Conservation (phyloP, 1,284 basidiomycete species). For the Tilletia setariae region DNA sequence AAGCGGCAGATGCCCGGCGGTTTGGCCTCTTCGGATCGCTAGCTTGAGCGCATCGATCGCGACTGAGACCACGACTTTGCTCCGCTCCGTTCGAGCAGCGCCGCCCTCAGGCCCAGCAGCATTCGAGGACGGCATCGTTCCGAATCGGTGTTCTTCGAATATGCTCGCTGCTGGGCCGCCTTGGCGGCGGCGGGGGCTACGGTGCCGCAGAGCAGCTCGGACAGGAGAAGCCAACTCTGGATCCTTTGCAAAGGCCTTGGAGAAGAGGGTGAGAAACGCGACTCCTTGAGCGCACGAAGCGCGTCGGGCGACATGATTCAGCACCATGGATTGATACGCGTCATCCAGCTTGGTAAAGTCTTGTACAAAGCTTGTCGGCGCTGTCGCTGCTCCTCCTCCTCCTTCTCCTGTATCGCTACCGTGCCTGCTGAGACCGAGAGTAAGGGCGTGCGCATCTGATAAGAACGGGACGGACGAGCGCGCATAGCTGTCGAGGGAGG, state of each 20-base stretch:
- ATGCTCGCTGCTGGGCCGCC: neutral
- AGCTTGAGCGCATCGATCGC: conserved; percentile 25
- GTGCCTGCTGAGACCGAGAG: neutral
- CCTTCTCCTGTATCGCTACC: neutral
- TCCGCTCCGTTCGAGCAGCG: conserved; percentile 14
- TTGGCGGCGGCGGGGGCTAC: conserved; percentile 17
- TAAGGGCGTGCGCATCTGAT: conserved; percentile 57
- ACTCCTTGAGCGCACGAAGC: conserved; percentile 89
- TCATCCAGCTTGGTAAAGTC: conserved; percentile 61
- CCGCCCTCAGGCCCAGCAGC: neutral
- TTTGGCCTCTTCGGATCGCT: conserved; percentile 29
- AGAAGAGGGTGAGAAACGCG: conserved; percentile 82
- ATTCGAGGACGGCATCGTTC: neutral
- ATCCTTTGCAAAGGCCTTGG: conserved; percentile 66
- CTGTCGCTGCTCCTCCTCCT: conserved; percentile 10
- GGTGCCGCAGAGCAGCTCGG: conserved; percentile 20
- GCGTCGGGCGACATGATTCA: conserved; percentile 82
- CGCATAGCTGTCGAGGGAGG: conserved; percentile 72
- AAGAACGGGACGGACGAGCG: conserved; percentile 73
- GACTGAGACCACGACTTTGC: conserved; percentile 10
- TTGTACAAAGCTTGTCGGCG: conserved; percentile 4
- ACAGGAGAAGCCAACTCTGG: conserved; percentile 32
- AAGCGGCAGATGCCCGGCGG: conserved; percentile 76
- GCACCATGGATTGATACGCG: conserved; percentile 76
- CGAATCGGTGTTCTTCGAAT: neutral